phyloP scores from a whole-genome alignment of 208 protist species.

The Leishmania guyanensis region DNA sequence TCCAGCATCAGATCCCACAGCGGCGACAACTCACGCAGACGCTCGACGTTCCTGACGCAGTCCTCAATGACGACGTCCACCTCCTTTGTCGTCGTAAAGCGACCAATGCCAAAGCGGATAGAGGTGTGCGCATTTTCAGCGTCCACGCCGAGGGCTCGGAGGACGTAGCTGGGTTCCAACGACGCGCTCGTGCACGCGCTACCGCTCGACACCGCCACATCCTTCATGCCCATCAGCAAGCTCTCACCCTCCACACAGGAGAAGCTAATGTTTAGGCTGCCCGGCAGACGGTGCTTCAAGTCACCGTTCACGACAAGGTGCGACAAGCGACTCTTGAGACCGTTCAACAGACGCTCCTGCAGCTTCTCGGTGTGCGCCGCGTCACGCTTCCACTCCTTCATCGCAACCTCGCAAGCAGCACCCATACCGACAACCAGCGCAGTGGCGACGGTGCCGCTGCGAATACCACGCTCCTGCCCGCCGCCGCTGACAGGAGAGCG shows the following conservation, averaged over 20 bases:
- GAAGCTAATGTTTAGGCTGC: conserved; percentile 99
- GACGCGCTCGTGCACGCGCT: conserved; percentile 99
- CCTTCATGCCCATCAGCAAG: conserved; percentile 98
- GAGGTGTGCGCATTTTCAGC: conserved; percentile 99
- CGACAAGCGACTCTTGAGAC: conserved; percentile 79
- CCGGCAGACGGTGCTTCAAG: conserved; percentile 87
- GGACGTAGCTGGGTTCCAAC: conserved; percentile 99
- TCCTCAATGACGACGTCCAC: conserved; percentile 93
- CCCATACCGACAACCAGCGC: conserved; percentile 95
- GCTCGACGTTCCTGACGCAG: conserved; percentile 90
- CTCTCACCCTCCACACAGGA: conserved; percentile 99
- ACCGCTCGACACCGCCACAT: conserved; percentile 96
- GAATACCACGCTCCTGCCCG: conserved; percentile 98
- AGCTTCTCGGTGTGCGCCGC: conserved; percentile 79
- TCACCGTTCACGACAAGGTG: conserved; percentile 96
- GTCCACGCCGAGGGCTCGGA: conserved; percentile 97
- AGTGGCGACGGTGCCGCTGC: conserved; percentile 95
- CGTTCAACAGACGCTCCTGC: conserved; percentile 81
- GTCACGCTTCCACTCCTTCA: conserved; percentile 96
- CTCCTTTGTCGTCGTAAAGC: conserved; percentile 98
- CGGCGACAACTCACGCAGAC: conserved; percentile 97
- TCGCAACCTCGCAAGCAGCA: conserved; percentile 90
- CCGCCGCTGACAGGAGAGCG: conserved; percentile 98
- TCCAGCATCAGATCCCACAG: conserved; percentile 99
- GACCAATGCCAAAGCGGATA: conserved; percentile 98